Evolutionary conservation across 1,139 yeast species (phyloP), one percentile per base, ranked within the genome.

Genomic region (Suhomyces panamericanus): DNA sequence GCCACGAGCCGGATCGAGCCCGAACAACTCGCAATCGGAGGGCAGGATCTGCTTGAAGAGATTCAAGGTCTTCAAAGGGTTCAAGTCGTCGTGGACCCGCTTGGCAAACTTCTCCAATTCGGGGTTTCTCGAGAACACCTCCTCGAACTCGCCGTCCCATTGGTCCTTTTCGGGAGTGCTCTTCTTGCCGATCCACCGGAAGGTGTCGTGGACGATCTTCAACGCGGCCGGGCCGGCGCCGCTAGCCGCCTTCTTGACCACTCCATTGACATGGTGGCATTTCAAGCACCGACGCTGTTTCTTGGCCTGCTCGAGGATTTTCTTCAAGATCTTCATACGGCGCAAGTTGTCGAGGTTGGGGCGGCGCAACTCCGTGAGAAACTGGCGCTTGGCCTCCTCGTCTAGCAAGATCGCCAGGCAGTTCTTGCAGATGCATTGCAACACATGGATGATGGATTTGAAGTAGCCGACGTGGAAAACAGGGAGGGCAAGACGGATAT

Each of bases 391-490:
- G 29, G 82, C 76, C 35, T 75, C 78, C 53, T 88, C 96, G 53
- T 85, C 89, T 35, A 95, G 68, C 51, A 95, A 68, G 20, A 95
- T 68, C 8, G 85, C 73, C 1, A 96, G 87, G 69, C 99, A 95
- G 54, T 79, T 83, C 64, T 95, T 95, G 74, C 99, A 95, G 51
- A 95, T 85, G 48, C 88, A 82, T 65, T 95, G 99, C 46, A 95
- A 70, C 41, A 95, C 91, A 58, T 84, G 86, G 52, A 95, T 87
- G 32, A 89, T 87, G 33, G 95, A 85, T 64, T 91, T 93, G 76
- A 95, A 93, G 63, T 90, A 95, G 6, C 99, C 99, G 37, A 93
- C 95, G 62, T 95, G 99, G 69, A 93, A 95, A 14, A 91, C 98
- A 2, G 99, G 99, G 41, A 95, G 73, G 0, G 98, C 96, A 43